phyloP scores from a whole-genome alignment of 2,329 filamentous ascomycete genomes.

The Biscogniauxia marginata region DNA sequence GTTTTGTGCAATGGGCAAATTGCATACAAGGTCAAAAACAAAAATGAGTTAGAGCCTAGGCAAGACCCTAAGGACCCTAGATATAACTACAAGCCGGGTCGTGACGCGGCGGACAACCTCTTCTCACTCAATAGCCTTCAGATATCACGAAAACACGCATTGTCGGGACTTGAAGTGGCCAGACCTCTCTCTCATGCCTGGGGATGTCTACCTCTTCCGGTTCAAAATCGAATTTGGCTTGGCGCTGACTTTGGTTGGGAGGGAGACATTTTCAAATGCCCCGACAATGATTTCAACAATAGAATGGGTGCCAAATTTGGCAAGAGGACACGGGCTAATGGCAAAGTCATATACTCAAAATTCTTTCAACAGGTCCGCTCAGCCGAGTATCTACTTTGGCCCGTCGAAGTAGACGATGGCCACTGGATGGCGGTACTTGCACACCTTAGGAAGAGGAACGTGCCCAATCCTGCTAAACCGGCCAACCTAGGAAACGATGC shows the following conservation, averaged over 20 bases:
- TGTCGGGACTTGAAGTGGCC: slow-evolving; percentile 9
- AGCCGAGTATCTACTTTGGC: slow-evolving; percentile 16
- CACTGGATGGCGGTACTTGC: slow-evolving; percentile 15
- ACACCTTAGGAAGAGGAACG: slow-evolving; percentile 5
- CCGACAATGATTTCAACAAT: slow-evolving; percentile 1
- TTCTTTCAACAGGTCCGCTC: slow-evolving; percentile 12
- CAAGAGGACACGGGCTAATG: background rate
- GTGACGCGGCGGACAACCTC: slow-evolving; percentile 5
- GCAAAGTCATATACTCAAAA: slow-evolving; percentile 1
- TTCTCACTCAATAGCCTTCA: slow-evolving; percentile 16
- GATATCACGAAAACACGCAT: background rate
- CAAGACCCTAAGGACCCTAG: background rate
- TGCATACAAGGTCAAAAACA: slow-evolving; percentile 9
- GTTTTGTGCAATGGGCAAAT: slow-evolving; percentile 19
- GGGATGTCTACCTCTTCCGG: slow-evolving; percentile 5
- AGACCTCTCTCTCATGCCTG: slow-evolving; percentile 13
- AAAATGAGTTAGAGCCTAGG: slow-evolving; percentile 1
- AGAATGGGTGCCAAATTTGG: background rate
- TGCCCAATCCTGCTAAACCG: slow-evolving; percentile 2
- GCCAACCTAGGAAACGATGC: background rate
- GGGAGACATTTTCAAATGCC: slow-evolving; percentile 5
- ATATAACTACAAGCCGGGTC: background rate
- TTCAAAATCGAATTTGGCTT: slow-evolving; percentile 7
- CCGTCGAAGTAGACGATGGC: slow-evolving; percentile 10
- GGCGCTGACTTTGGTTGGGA: slow-evolving; percentile 11